Evolutionary conservation across 305 asterid species (phyloP).

Genomic region (Euphrasia arctica): DNA sequence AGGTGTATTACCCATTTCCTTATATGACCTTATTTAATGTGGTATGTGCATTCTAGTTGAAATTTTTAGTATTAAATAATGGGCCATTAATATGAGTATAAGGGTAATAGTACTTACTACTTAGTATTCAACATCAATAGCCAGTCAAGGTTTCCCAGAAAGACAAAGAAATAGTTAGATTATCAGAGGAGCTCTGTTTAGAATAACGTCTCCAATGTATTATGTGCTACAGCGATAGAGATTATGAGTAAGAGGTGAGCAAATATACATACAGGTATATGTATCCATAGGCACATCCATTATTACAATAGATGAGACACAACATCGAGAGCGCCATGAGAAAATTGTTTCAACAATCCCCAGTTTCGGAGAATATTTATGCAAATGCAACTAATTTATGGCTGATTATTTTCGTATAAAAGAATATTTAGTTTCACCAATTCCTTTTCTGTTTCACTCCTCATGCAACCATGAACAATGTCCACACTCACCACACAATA

Average conservation of each 20-base stretch:
- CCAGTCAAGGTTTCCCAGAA: conserved; percentile 14
- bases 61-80: no score
- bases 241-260: conserved; percentile 1
- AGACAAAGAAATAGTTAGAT: background rate
- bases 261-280: conserved; percentile 3
- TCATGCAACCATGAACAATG: conserved; percentile 10
- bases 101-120: background rate
- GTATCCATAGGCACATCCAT: background rate
- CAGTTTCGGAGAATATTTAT: conserved; percentile 10
- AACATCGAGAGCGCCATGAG: background rate
- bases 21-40: no score
- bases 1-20: no score
- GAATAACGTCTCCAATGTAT: background rate
- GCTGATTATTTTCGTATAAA: conserved; percentile 1
- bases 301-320: background rate
- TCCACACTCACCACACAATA: conserved; percentile 4
- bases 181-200: background rate
- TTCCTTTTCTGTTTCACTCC: conserved; percentile 2
- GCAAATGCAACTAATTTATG: background rate
- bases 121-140: conserved; percentile 3
- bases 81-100: no score
- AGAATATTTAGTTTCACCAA: conserved; percentile 11
- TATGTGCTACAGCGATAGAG: background rate
- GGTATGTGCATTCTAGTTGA: no score
- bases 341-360: background rate